These are phyloP conservation scores for Lactarius sp. DNA, from an alignment of 768 basidiomycete species.

Conservation along the genomic window DNA sequence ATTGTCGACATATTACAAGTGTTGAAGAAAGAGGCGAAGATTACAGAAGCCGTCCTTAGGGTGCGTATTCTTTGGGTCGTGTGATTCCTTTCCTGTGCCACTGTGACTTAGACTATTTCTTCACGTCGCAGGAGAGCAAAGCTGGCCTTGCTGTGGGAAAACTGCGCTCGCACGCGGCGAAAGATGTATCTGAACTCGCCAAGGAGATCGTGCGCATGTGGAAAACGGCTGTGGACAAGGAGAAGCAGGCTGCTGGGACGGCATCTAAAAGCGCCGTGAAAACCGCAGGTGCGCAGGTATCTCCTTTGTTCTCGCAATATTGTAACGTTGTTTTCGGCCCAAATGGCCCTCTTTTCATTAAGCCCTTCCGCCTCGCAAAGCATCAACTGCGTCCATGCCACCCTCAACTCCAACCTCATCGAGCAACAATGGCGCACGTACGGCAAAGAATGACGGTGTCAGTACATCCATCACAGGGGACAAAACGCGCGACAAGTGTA, in stretches of 20 bases:
- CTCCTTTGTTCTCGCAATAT: too few relatives aligned
- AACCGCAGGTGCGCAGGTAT: constrained; percentile 36
- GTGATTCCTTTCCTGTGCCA: constrained; percentile 26
- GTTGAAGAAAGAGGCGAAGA: constrained; percentile 61
- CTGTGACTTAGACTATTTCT: background rate
- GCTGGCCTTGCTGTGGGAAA: constrained; percentile 91
- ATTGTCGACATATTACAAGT: constrained; percentile 53
- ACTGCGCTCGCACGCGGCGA: constrained; percentile 66
- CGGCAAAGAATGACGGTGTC: constrained; percentile 67
- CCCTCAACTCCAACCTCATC: constrained; percentile 25
- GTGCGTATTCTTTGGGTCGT: constrained; percentile 43
- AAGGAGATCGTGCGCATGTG: constrained; percentile 91
- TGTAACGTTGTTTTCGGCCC: constrained; percentile 16
- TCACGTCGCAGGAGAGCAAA: constrained; percentile 69
- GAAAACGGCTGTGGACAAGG: constrained; percentile 81
- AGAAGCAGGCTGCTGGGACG: constrained; percentile 42
- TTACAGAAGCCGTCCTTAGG: constrained; percentile 70
- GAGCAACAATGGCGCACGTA: constrained; percentile 43
- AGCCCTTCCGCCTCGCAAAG: constrained; percentile 20
- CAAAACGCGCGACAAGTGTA: constrained; percentile 77
- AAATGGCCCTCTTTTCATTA: background rate
- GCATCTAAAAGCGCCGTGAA: constrained; percentile 28
- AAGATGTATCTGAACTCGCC: constrained; percentile 73
- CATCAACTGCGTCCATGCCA: constrained; percentile 16
- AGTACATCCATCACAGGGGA: constrained; percentile 56